These are phyloP conservation scores for Ganoderma boninense DNA, from an alignment of 1,284 basidiomycete genomes.

Conservation along the genomic window DNA sequence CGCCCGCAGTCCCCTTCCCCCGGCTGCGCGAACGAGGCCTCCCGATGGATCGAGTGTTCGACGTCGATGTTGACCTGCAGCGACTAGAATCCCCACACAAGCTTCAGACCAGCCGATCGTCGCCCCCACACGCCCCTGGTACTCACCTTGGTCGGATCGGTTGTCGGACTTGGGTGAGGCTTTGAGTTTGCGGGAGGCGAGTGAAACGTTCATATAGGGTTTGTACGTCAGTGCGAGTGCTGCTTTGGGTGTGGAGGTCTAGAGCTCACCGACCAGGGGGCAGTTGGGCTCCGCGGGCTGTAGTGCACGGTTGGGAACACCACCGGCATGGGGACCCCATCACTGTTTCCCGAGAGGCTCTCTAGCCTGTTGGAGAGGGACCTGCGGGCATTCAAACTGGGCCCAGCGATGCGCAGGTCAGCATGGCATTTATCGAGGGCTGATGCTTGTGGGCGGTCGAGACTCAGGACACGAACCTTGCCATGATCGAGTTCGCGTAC, in stretches of 20 bases:
- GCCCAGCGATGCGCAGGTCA: background rate
- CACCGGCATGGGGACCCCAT: conserved; percentile 15
- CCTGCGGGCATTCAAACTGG: conserved; percentile 23
- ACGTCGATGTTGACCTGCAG: conserved; percentile 22
- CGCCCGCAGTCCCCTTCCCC: background rate
- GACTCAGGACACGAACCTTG: conserved; percentile 12
- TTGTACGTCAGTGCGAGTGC: conserved; percentile 15
- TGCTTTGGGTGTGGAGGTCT: conserved; percentile 5
- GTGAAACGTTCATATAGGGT: background rate
- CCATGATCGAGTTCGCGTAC: conserved; percentile 29
- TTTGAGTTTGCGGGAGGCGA: conserved; percentile 2
- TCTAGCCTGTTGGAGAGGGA: conserved; percentile 15
- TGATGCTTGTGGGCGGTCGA: too few species aligned
- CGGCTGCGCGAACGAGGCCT: conserved; percentile 3
- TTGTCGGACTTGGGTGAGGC: conserved; percentile 3
- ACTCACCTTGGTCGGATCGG: conserved; percentile 10
- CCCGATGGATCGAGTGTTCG: conserved; percentile 23
- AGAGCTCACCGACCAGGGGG: conserved; percentile 21
- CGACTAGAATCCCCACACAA: conserved; percentile 7
- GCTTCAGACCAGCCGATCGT: background rate
- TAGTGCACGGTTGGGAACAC: conserved; percentile 16
- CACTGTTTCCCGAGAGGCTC: conserved; percentile 12
- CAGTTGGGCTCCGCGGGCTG: conserved; percentile 6
- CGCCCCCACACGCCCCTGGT: too few species aligned
- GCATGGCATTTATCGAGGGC: background rate